Evolutionary conservation across 139 green algal genomes (phyloP).

Genomic region (Asterochloris erici): DNA sequence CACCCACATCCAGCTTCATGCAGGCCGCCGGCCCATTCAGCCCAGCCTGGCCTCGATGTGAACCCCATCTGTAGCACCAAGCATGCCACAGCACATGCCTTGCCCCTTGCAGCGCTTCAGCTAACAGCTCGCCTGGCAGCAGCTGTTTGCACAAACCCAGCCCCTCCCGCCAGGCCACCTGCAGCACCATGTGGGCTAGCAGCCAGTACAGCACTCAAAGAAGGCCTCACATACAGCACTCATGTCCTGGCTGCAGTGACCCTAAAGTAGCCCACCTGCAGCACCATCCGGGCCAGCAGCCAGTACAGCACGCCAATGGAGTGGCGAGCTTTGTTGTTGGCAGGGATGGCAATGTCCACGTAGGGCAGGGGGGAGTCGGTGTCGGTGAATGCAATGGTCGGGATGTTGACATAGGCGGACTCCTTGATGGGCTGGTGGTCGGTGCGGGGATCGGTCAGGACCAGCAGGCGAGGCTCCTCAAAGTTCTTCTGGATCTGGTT

Average conservation of each 20-base stretch:
- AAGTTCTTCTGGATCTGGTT: constrained; percentile 99
- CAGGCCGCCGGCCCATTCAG: too few species aligned
- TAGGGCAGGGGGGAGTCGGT: constrained; percentile 91
- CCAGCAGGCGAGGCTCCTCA: constrained; percentile 94
- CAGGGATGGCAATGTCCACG: constrained; percentile 98
- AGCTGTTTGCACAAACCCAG: too few species aligned
- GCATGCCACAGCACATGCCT: too few species aligned
- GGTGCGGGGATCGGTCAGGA: constrained; percentile 92
- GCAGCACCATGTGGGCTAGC: neutral
- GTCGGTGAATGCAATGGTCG: constrained; percentile 99
- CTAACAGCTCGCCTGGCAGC: too few species aligned
- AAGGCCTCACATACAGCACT: neutral
- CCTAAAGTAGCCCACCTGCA: constrained; percentile 74
- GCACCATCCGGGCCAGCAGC: constrained; percentile 95
- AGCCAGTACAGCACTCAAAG: neutral
- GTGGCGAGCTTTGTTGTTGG: constrained; percentile 99
- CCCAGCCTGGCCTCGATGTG: too few species aligned
- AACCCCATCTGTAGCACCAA: too few species aligned
- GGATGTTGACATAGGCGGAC: constrained; percentile 98
- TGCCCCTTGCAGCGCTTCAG: too few species aligned
- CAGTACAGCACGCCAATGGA: constrained; percentile 96
- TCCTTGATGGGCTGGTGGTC: constrained; percentile 97
- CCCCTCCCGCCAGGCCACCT: too few species aligned
- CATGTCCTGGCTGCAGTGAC: neutral
- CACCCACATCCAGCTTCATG: too few species aligned